Percentiles rank a stretch among this genome's conserved stretches.
Evolutionary conservation across 2,329 filamentous ascomycete species (phyloP).

Genomic region (Colletotrichum salicis): DNA sequence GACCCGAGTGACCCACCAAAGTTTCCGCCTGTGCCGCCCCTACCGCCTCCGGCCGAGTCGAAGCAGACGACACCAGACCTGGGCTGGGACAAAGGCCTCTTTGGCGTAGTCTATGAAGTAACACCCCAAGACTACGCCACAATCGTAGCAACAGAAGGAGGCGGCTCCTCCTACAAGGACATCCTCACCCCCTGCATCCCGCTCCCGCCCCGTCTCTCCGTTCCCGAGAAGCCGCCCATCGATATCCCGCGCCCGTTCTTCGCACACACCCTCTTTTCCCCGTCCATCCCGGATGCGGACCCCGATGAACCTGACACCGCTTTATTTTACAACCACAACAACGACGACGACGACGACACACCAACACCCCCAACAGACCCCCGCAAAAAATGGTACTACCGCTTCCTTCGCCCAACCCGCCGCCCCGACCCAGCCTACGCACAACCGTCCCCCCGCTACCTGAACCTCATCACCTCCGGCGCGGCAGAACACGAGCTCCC

Average conservation of each 20-base stretch:
- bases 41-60: conserved; percentile 20
- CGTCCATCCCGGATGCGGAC: conserved; percentile 54
- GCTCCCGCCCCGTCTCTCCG: conserved; percentile 66
- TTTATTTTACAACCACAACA: conserved; percentile 37
- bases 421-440: conserved; percentile 78
- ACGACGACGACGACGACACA: conserved; percentile 27
- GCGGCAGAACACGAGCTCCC: conserved; percentile 85
- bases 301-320: conserved; percentile 32
- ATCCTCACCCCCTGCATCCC: conserved; percentile 81
- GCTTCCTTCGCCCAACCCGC: conserved; percentile 55
- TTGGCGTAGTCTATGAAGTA: conserved; percentile 96
- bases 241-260: conserved; percentile 73
- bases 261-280: conserved; percentile 86
- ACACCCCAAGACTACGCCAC: conserved; percentile 82
- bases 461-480: conserved; percentile 82
- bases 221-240: conserved; percentile 71
- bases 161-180: conserved; percentile 85
- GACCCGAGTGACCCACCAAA: conserved; percentile 44
- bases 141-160: conserved; percentile 92
- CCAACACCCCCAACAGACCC: conserved; percentile 30
- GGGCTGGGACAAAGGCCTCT: conserved; percentile 81
- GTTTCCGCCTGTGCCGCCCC: conserved; percentile 41
- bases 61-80: conserved; percentile 18
- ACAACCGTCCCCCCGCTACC: conserved; percentile 85
- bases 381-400: conserved; percentile 57